Percentiles rank a stretch among this genome's conserved stretches.
phyloP scores from a whole-genome alignment of 495 filamentous ascomycete species.

The Penicillium dipodomyicola region DNA sequence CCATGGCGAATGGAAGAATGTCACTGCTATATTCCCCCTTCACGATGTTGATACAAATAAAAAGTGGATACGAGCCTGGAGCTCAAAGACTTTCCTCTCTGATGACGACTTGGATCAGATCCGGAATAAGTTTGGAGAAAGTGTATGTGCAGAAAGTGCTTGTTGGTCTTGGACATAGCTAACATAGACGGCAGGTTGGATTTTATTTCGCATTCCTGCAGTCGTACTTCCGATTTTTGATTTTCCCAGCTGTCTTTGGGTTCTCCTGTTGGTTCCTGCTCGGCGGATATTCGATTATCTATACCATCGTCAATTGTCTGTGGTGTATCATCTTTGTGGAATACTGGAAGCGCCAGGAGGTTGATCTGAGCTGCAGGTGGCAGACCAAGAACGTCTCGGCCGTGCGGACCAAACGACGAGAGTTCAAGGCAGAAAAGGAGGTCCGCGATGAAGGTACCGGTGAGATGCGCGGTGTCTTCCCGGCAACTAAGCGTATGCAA shows the following conservation, averaged over 20 bases:
- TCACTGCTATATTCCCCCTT: constrained; percentile 80
- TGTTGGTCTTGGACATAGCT: not conserved
- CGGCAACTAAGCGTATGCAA: constrained; percentile 70
- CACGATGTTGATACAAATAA: constrained; percentile 88
- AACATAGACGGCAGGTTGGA: constrained; percentile 54
- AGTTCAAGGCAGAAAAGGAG: constrained; percentile 77
- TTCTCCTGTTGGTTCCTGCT: constrained; percentile 77
- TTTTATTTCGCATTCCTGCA: constrained; percentile 97
- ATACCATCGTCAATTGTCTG: constrained; percentile 74
- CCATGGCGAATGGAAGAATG: constrained; percentile 79
- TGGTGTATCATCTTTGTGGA: constrained; percentile 93
- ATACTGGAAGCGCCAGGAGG: constrained; percentile 94
- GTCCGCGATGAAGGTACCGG: constrained; percentile 79
- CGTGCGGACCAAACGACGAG: constrained; percentile 70
- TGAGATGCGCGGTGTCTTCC: constrained; percentile 74
- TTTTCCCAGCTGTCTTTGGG: constrained; percentile 83
- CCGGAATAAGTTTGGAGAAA: constrained; percentile 86
- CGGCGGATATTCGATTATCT: constrained; percentile 79
- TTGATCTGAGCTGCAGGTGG: constrained; percentile 88
- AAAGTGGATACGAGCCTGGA: constrained; percentile 87
- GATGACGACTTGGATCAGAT: constrained; percentile 78
- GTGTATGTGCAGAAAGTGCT: constrained; percentile 43
- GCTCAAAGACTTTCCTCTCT: constrained; percentile 72
- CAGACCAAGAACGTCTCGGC: constrained; percentile 82
- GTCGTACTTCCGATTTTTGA: constrained; percentile 82